A percentile compares a stretch with the other conserved stretches of the same genome.
These are phyloP conservation scores for Hypocreales sp. DNA, from an alignment of 2,329 filamentous ascomycete species.

Conservation along the genomic window DNA sequence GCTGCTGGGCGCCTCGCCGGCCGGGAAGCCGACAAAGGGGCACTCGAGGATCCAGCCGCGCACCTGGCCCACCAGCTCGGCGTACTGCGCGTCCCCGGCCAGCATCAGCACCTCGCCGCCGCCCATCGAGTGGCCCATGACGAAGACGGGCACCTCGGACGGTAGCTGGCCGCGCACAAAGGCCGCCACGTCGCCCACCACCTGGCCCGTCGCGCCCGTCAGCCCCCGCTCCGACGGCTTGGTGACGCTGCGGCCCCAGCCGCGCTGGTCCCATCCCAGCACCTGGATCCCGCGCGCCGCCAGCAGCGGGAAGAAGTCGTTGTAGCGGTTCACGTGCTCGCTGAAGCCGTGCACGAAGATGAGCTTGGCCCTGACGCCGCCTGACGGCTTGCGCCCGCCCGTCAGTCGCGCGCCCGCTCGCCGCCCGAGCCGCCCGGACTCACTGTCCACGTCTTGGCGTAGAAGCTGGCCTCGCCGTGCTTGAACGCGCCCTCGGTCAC, in stretches of 20 bases:
- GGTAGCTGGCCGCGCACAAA: conserved; percentile 51
- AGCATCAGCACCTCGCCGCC: conserved; percentile 60
- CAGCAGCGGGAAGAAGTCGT: conserved; percentile 55
- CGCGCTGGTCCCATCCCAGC: conserved; percentile 69
- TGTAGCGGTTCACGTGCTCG: conserved; percentile 70
- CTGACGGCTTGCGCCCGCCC: conserved; percentile 1
- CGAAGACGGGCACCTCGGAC: conserved; percentile 47
- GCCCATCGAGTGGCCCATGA: conserved; percentile 87
- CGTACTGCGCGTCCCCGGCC: conserved; percentile 31
- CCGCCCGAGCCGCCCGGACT: conserved; percentile 9
- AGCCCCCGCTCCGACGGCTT: conserved; percentile 48
- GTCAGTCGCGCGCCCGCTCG: not conserved
- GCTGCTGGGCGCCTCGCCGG: conserved; percentile 44
- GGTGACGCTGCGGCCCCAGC: conserved; percentile 66
- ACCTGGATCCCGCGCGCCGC: conserved; percentile 59
- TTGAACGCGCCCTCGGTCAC: conserved; percentile 35
- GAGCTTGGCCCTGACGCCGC: conserved; percentile 48
- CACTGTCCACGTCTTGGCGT: conserved; percentile 45
- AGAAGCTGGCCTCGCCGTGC: conserved; percentile 28
- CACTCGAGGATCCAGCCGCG: conserved; percentile 61
- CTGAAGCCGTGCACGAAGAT: conserved; percentile 83
- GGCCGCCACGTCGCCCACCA: conserved; percentile 64
- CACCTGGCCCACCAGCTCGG: conserved; percentile 41
- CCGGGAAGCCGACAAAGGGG: conserved; percentile 65
- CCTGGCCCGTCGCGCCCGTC: conserved; percentile 56